These are phyloP conservation scores for Ascochyta viciae-villosae DNA, from an alignment of 2,329 filamentous ascomycete species.

Conservation along the genomic window DNA sequence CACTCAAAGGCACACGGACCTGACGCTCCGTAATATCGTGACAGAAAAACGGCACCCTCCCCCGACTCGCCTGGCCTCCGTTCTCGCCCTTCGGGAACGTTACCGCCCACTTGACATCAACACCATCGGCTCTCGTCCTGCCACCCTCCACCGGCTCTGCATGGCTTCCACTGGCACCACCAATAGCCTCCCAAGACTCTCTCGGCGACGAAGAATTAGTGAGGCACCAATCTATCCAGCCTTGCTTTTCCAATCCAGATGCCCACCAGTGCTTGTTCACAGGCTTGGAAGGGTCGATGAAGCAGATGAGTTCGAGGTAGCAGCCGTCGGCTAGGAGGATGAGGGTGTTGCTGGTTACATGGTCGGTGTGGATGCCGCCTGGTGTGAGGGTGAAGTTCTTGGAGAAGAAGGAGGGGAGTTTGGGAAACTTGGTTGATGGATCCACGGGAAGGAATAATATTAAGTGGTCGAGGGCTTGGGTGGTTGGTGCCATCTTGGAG, in stretches of 20 bases:
- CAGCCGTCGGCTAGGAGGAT: constrained; percentile 68
- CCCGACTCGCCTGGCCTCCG: constrained; percentile 47
- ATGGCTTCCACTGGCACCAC: constrained; percentile 52
- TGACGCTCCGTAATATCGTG: constrained; percentile 66
- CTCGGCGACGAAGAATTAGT: constrained; percentile 19
- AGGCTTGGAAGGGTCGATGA: constrained; percentile 57
- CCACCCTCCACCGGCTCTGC: constrained; percentile 60
- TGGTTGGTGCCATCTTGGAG: background rate
- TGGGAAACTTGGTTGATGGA: constrained; percentile 53
- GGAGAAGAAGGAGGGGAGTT: constrained; percentile 56
- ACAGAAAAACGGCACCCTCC: constrained; percentile 65
- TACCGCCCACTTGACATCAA: constrained; percentile 66
- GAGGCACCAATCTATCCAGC: constrained; percentile 67
- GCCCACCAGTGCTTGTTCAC: constrained; percentile 63
- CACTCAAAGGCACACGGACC: constrained; percentile 61
- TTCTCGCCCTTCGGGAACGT: constrained; percentile 57
- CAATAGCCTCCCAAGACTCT: constrained; percentile 3
- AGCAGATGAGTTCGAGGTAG: constrained; percentile 72
- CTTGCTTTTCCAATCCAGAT: constrained; percentile 56
- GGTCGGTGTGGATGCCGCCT: constrained; percentile 68
- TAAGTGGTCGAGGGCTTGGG: constrained; percentile 65
- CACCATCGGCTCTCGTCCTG: constrained; percentile 62
- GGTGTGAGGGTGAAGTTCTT: constrained; percentile 64
- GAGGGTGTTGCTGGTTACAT: constrained; percentile 67
- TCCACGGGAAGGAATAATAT: constrained; percentile 67